A percentile compares a stretch with the other conserved stretches of the same genome.
Evolutionary conservation across 495 filamentous ascomycete species (phyloP).

Genomic region (Aspergillus biplanus): DNA sequence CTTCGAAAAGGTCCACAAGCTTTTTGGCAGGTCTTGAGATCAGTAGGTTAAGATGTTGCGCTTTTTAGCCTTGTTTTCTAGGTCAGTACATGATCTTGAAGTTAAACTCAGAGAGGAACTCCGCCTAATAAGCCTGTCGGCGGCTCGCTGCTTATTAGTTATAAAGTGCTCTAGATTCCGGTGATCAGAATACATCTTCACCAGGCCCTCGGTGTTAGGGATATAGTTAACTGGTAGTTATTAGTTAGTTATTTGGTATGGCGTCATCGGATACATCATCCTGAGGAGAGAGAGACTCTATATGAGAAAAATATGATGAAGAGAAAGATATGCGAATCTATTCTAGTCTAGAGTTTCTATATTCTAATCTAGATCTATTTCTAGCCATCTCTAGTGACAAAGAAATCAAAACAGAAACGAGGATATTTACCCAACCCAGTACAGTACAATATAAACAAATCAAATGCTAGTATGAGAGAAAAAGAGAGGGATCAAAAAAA

Average conservation of each 20-base stretch:
- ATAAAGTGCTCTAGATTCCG: not conserved
- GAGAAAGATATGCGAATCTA: not conserved
- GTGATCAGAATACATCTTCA: not conserved
- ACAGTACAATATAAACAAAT: slow-evolving; percentile 4
- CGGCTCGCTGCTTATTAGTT: slow-evolving; percentile 18
- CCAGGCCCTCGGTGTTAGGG: no score
- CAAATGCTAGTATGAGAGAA: not conserved
- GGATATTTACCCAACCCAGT: slow-evolving; percentile 2
- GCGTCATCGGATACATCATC: not conserved
- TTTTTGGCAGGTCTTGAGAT: no score
- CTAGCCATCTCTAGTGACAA: not conserved
- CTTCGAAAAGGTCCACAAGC: not conserved
- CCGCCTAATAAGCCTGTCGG: slow-evolving; percentile 23
- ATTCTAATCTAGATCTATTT: not conserved
- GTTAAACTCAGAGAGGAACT: slow-evolving; percentile 30
- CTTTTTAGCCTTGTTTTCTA: slow-evolving; percentile 25
- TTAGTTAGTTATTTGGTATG: not conserved
- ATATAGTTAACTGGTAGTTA: no score
- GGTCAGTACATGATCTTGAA: slow-evolving; percentile 32
- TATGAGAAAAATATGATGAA: no score
- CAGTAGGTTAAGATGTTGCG: slow-evolving; percentile 22
- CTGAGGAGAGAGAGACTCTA: no score
- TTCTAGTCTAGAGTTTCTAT: not conserved
- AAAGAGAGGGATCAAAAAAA: not conserved
- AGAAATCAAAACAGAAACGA: slow-evolving; percentile 1